Conservation (phyloP, 805 yeast species). For the Sugiyamaella smithiae region DNA sequence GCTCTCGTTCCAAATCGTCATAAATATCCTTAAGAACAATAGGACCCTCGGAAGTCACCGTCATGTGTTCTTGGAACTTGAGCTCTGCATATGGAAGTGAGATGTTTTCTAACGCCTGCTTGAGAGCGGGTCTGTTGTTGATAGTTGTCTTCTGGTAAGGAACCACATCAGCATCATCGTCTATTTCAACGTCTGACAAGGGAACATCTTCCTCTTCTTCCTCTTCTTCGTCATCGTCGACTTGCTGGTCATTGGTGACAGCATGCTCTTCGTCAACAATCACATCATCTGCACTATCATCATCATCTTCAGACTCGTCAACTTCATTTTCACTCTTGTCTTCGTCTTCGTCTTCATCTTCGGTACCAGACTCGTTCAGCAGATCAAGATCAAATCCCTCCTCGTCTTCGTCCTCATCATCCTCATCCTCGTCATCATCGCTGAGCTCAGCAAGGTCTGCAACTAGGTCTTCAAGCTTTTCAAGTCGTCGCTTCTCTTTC, state of each 20-base stretch:
- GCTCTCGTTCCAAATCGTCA: slow-evolving; percentile 93
- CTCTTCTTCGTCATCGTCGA: slow-evolving; percentile 52
- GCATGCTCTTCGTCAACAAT: slow-evolving; percentile 46
- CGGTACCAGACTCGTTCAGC: slow-evolving; percentile 24
- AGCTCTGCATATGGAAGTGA: slow-evolving; percentile 53
- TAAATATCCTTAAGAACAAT: slow-evolving; percentile 76
- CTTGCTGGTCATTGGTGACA: slow-evolving; percentile 46
- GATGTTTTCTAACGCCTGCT: slow-evolving; percentile 31
- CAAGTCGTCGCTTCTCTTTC: slow-evolving; percentile 22
- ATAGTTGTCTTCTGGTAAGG: slow-evolving; percentile 88
- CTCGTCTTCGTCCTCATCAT: slow-evolving; percentile 31
- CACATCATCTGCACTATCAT: slow-evolving; percentile 36
- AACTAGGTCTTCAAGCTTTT: slow-evolving; percentile 12
- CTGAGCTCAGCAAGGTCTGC: slow-evolving; percentile 6
- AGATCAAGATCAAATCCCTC: slow-evolving; percentile 2
- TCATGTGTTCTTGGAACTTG: slow-evolving; percentile 81
- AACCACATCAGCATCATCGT: slow-evolving; percentile 90
- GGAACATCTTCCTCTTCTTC: slow-evolving; percentile 82
- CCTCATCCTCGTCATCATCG: slow-evolving; percentile 31
- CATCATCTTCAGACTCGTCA: slow-evolving; percentile 38
- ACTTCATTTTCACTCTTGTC: slow-evolving; percentile 37
- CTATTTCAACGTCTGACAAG: slow-evolving; percentile 86
- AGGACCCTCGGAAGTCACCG: slow-evolving; percentile 57
- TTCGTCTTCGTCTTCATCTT: slow-evolving; percentile 35
- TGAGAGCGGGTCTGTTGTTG: slow-evolving; percentile 76